Evolutionary conservation across 2,329 filamentous ascomycete species (phyloP), one percentile per base, ranked within the genome.

Genomic region (Alternaria sp.): DNA sequence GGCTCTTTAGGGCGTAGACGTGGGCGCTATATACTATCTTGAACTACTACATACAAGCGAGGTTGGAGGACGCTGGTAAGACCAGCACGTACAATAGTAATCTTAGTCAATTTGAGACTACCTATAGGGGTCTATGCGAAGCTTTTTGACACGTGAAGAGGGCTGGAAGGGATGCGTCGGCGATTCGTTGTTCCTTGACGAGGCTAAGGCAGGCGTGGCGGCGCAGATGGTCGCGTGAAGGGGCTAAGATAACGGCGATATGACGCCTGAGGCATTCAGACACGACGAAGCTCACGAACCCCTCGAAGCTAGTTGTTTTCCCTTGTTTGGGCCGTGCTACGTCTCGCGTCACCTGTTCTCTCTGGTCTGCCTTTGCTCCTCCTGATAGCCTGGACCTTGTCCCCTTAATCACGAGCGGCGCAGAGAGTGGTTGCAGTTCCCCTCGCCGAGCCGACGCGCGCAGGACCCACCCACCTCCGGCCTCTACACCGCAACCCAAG

Each of bases 401-500:
- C 45, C 25, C 34, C 28, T 30, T 30, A 11, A 25, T 53, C 41
- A 52, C 55, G 48, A 41, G 49, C 54, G n/a, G 54, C 36, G 48
- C 36, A 54, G 36, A 16, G 34, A 27, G 59, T 53, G 36, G 54
- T 56, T 51, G n/a, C 25, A 46, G 38, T 45, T 57, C 54, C 53
- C 62, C 54, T 45, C 45, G 53, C 51, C 53, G 54, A 55, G 54
- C 49, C 59, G 34, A 50, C 45, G 56, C 58, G 49, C 58, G 49
- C 57, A 55, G 59, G 62, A 59, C 57, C 60, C 59, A 64, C 64
- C 22, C 63, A 64, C 41, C 63, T 55, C 60, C 46, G 56, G 57
- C 62, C 36, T 56, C 57, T 62, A 58, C 63, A 64, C 59, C 62
- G 62, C 67, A 62, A 60, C 60, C 32, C 68, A 62, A 55, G 56